Conservation (phyloP, 179 eudicot genomes). For the Heliamphora ciliata region DNA sequence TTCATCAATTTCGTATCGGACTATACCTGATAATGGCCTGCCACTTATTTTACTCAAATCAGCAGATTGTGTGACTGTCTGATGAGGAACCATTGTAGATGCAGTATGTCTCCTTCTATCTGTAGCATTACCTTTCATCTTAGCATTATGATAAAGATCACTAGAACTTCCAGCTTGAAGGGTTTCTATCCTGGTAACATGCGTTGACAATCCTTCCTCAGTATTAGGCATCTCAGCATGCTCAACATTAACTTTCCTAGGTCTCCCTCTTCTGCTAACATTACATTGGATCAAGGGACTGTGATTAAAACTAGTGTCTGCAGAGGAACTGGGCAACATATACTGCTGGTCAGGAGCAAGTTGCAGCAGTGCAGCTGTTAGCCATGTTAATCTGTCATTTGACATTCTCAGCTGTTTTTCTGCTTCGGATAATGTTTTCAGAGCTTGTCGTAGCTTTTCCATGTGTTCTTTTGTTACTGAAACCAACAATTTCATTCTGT, state of each 20-base stretch:
- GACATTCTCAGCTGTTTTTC: slow-evolving; percentile 89
- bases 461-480: slow-evolving; percentile 82
- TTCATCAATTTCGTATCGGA: slow-evolving; percentile 48
- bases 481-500: slow-evolving; percentile 11
- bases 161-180: slow-evolving; percentile 35
- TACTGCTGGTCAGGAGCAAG: slow-evolving; percentile 94
- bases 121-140: slow-evolving; percentile 22
- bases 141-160: slow-evolving; percentile 28
- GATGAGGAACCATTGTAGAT: slow-evolving; percentile 26
- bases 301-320: slow-evolving; percentile 51
- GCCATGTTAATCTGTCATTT: slow-evolving; percentile 87
- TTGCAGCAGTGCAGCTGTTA: slow-evolving; percentile 87
- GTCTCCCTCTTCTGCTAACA: slow-evolving; percentile 29
- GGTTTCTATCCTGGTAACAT: slow-evolving; percentile 20
- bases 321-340: slow-evolving; percentile 67
- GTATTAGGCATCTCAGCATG: slow-evolving; percentile 30
- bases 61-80: slow-evolving; percentile 25
- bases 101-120: slow-evolving; percentile 34
- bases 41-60: slow-evolving; percentile 25
- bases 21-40: slow-evolving; percentile 26
- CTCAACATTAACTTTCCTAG: slow-evolving; percentile 36
- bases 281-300: slow-evolving; percentile 42
- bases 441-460: slow-evolving; percentile 91
- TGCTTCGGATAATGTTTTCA: slow-evolving; percentile 86
- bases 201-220: slow-evolving; percentile 33